These are phyloP conservation scores for Russula olivacea DNA, from an alignment of 768 basidiomycete genomes.

Conservation along the genomic window DNA sequence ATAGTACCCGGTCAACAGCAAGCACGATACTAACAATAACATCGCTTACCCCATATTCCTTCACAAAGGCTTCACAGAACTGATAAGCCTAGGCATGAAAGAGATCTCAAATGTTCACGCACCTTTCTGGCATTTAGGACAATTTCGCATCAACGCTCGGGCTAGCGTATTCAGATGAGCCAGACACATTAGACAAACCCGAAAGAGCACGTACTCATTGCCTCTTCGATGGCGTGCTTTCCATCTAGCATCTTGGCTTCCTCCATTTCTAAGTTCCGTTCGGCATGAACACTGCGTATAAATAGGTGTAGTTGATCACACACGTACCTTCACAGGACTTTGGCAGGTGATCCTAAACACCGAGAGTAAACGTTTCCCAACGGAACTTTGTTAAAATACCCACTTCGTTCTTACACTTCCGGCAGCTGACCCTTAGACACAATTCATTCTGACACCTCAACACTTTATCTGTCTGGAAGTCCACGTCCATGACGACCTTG, in stretches of 20 bases:
- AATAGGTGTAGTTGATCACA: not conserved
- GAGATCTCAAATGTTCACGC: not conserved
- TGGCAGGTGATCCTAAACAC: conserved; percentile 68
- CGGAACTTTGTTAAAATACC: conserved; percentile 27
- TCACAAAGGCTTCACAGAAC: conserved; percentile 59
- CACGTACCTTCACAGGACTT: conserved; percentile 67
- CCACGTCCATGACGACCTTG: conserved; percentile 55
- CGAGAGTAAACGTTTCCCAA: conserved; percentile 3
- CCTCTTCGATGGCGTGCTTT: conserved; percentile 80
- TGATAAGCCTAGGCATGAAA: not conserved
- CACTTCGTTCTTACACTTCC: conserved; percentile 69
- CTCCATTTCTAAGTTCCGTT: conserved; percentile 51
- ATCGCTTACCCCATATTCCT: conserved; percentile 62
- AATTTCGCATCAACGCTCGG: conserved; percentile 77
- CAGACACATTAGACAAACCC: not conserved
- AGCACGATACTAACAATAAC: not conserved
- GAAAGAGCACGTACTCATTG: conserved; percentile 63
- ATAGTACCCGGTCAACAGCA: not conserved
- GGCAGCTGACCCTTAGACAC: conserved; percentile 72
- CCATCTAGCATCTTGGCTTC: conserved; percentile 69
- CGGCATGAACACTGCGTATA: conserved; percentile 10
- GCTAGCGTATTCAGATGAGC: conserved; percentile 38
- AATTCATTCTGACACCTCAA: conserved; percentile 52
- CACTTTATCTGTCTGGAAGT: conserved; percentile 32
- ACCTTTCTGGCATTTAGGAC: conserved; percentile 84